Conservation (phyloP, 2,329 filamentous ascomycete genomes). For the Leptosphaerulina australis region DNA sequence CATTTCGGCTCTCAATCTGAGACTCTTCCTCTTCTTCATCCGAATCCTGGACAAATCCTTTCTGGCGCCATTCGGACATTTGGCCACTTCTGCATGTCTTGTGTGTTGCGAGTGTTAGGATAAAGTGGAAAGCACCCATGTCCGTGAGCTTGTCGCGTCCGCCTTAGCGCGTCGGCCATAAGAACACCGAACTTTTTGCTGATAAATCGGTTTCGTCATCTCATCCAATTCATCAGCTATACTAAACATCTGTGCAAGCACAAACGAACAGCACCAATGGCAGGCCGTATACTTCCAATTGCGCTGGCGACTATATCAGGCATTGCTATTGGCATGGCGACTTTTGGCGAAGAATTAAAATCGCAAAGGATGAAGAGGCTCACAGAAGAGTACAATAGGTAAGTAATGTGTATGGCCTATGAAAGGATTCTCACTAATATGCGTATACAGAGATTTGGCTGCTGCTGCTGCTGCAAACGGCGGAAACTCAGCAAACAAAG, state of each 20-base stretch:
- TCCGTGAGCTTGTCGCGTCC: constrained; percentile 13
- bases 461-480: constrained; percentile 28
- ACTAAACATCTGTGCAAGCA: not conserved
- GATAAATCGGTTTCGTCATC: constrained; percentile 27
- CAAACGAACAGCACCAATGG: constrained; percentile 25
- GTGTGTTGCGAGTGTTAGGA: constrained; percentile 24
- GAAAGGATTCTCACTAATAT: constrained; percentile 19
- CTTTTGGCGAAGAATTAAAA: constrained; percentile 46
- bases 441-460: constrained; percentile 30
- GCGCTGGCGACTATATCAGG: constrained; percentile 40
- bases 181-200: constrained; percentile 25
- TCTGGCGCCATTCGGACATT: constrained; percentile 59
- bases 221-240: constrained; percentile 2
- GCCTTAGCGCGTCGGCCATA: constrained; percentile 29
- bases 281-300: constrained; percentile 43
- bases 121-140: constrained; percentile 25
- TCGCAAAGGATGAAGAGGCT: constrained; percentile 39
- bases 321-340: constrained; percentile 41
- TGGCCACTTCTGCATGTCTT: constrained; percentile 45
- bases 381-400: constrained; percentile 45
- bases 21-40: constrained; percentile 55
- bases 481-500: constrained; percentile 21
- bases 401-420: constrained; percentile 1
- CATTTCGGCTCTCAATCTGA: constrained; percentile 36
- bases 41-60: constrained; percentile 58